Percentiles rank a stretch among this genome's conserved stretches.
phyloP scores from a whole-genome alignment of 225 moss, liverwort and hornwort species.

The Pleurozium schreberi region DNA sequence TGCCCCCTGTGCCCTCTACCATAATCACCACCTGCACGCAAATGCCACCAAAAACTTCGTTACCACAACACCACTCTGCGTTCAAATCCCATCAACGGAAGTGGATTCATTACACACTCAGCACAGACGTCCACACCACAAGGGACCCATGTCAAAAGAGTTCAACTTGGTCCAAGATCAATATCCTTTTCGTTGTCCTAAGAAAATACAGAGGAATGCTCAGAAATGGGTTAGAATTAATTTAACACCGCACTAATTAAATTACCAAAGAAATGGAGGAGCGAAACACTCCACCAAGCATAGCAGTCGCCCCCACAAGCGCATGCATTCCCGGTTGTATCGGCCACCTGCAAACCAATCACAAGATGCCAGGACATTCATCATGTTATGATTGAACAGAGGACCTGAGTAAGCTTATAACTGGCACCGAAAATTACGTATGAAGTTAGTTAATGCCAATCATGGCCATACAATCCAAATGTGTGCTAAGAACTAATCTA shows the following conservation, averaged over 20 bases:
- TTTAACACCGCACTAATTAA: not conserved
- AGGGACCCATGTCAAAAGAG: not conserved
- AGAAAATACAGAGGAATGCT: not conserved
- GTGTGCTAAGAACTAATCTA: not conserved
- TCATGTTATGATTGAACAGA: not conserved
- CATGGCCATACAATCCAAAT: not conserved
- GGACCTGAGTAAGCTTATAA: not conserved
- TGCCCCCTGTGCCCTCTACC: slow-evolving; percentile 60
- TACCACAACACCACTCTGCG: not conserved
- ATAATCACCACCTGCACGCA: slow-evolving; percentile 58
- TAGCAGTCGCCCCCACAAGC: slow-evolving; percentile 68
- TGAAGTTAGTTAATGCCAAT: not conserved
- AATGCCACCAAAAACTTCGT: not conserved
- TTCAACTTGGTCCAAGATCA: not conserved
- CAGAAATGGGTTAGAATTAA: not conserved
- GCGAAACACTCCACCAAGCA: slow-evolving; percentile 73
- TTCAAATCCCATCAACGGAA: not conserved
- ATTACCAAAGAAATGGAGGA: slow-evolving; percentile 65
- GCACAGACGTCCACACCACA: not conserved
- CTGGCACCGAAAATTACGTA: not conserved
- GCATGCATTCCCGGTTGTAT: slow-evolving; percentile 76
- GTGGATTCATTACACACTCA: not conserved
- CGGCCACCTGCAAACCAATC: slow-evolving; percentile 22
- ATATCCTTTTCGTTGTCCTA: not conserved
- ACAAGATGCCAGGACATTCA: not conserved